Base-by-base conservation (phyloP, 306 rosid genomes). In the Dicorynia guianensis region DNA sequence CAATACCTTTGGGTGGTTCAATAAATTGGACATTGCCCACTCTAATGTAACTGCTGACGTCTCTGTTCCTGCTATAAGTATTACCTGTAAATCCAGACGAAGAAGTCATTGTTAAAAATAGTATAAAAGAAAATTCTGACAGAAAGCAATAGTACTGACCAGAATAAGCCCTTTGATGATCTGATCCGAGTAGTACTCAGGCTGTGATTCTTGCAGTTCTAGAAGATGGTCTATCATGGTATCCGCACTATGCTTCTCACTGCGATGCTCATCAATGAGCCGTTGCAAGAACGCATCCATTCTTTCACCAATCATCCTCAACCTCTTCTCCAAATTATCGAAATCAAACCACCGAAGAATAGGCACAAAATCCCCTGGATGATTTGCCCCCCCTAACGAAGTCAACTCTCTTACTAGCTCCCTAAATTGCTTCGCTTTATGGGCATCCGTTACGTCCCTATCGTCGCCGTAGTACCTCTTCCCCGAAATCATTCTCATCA, bases 401-500 rank as follows among this genome's bases (percentile, higher is more conserved):
- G 56, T 3, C 2, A 79, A 65, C 42, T 72, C 83, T 15, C 64
- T 10, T 1, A 79, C 66, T 0, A 66, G 66, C 6, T 79, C 75
- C 8, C 75, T 72, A 11, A 79, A 79, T 12, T 79, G 79, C n/a
- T 13, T 56, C 0, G 83, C 83, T 17, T 72, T 56, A 18, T 72
- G 69, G 1, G 15, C 69, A 0, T 72, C 63, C 0, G 18, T n/a
- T 35, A 65, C 74, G 1, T 79, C 79, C 1, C 11, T 4, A 6
- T 79, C 75, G 1, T 72, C 64, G 0, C 71, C 83, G 2, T 72
- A 79, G 36, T 72, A 79, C 13, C 78, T 33, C 54, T 72, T 65
- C 36, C 79, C 79, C 0, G 83, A 72, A 1, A 79, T 73, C 83
- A 79, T 79, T 38, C 75, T 79, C 83, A 79, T 79, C 75, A 73